phyloP scores from a whole-genome alignment of 495 filamentous ascomycete species.

The Melanomma pulvis-pyrius region DNA sequence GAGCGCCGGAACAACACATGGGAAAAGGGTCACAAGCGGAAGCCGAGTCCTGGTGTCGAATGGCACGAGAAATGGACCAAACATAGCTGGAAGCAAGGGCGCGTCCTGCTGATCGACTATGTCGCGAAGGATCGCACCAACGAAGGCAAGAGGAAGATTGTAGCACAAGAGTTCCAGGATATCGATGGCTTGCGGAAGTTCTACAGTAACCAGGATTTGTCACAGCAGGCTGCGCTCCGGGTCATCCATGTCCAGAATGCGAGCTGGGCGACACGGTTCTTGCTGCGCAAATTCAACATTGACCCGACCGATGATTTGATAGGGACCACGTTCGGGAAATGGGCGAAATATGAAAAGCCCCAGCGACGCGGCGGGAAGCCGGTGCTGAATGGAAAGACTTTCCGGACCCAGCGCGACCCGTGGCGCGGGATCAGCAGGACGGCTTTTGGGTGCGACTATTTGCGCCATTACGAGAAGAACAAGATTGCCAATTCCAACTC shows the following conservation, averaged over 20 bases:
- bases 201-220: conserved; percentile 45
- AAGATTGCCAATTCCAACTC: conserved; percentile 16
- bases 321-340: conserved; percentile 54
- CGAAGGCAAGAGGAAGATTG: conserved; percentile 48
- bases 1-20: conserved; percentile 24
- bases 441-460: conserved; percentile 58
- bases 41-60: conserved; percentile 35
- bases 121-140: conserved; percentile 29
- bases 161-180: conserved; percentile 53
- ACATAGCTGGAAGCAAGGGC: conserved; percentile 40
- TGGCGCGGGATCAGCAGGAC: conserved; percentile 56
- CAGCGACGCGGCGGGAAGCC: conserved; percentile 54
- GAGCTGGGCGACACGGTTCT: conserved; percentile 53
- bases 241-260: conserved; percentile 63
- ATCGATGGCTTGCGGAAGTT: conserved; percentile 48
- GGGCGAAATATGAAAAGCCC: conserved; percentile 52
- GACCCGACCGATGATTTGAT: conserved; percentile 50
- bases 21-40: conserved; percentile 23
- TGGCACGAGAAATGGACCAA: conserved; percentile 42
- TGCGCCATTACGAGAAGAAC: conserved; percentile 48
- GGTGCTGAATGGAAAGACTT: conserved; percentile 54
- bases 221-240: conserved; percentile 47
- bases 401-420: conserved; percentile 54
- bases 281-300: conserved; percentile 59
- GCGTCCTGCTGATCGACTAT: conserved; percentile 45